Evolutionary conservation across 257 asterid genomes (phyloP), one percentile per base, ranked within the genome.

Genomic region (Nicotiana obtusifolia): DNA sequence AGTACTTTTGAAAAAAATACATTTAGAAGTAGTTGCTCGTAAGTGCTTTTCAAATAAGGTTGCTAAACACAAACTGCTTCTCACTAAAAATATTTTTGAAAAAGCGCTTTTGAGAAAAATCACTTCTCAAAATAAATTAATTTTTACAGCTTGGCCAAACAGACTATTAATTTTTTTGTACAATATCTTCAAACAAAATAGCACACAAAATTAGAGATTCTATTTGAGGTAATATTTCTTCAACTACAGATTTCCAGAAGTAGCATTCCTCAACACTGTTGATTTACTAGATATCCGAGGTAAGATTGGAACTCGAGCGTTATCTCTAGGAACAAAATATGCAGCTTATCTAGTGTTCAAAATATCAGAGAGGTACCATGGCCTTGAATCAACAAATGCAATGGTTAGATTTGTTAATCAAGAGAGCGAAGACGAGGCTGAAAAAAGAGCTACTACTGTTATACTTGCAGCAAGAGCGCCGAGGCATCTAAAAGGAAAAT

Each of bases 301-400:
- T 22, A 77, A 5, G 67, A 77, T 77, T 41, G 33, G 20, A 77
- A 77, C 69, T 77, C 33, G 11, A 19, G 31, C 16, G 5, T 54
- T 77, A 30, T 77, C 81, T 52, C 3, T 20, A 0, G 3, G 67
- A 54, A 31, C 81, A 77, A 57, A 33, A 22, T 77, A 77, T 57
- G 81, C 69, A 77, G 81, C 69, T 5, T 57, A 77, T 57, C 22
- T 78, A 13, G 81, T 78, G 53, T 78, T 78, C 69, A 78, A 61
- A 33, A 52, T 59, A 61, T 59, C 69, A 4, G 67, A 59, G 56
- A 31, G 24, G 71, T 78, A 78, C 56, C 81, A 78, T 57, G 81
- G 57, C 35, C 71, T 69, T 5, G 78, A 69, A 69, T 41, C 57
- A 69, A 61, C 56, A 0, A 78, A 78, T 6, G 81, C 57, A 19